These are phyloP conservation scores for Vicia villosa DNA, from an alignment of 306 rosid genomes.

Conservation along the genomic window DNA sequence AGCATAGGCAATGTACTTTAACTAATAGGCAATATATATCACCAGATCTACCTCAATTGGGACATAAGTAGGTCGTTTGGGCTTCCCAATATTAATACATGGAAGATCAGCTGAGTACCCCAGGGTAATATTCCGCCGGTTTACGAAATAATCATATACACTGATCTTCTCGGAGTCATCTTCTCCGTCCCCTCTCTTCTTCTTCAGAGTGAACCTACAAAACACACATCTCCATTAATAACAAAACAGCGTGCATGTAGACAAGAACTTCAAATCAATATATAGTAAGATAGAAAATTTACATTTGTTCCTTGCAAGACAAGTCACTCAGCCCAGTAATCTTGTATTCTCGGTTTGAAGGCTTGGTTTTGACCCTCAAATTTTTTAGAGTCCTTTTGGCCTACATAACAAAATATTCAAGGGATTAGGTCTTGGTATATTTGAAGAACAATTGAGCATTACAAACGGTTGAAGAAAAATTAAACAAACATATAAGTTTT, in stretches of 20 bases:
- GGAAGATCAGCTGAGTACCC: conserved; percentile 74
- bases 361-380: conserved; percentile 69
- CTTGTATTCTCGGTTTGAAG: conserved; percentile 73
- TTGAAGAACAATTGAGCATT: too few species aligned
- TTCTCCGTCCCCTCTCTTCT: conserved; percentile 48
- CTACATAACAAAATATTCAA: conserved; percentile 45
- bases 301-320: conserved; percentile 77
- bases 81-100: conserved; percentile 89
- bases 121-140: conserved; percentile 55
- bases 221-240: background rate
- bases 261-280: background rate
- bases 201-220: conserved; percentile 66
- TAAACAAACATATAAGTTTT: background rate
- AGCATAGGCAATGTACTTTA: too few species aligned
- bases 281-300: background rate
- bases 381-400: conserved; percentile 82
- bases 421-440: too few species aligned
- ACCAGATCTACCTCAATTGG: conserved; percentile 73
- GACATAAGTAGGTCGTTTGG: conserved; percentile 79
- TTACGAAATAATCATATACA: conserved; percentile 56
- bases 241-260: background rate
- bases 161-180: conserved; percentile 58
- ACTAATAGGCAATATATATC: background rate
- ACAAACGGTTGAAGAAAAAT: background rate
- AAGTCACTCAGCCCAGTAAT: conserved; percentile 83